Evolutionary conservation across 352 stramenopile species (phyloP), one percentile per base, ranked within the genome.

Genomic region (Pythium diclinum): DNA sequence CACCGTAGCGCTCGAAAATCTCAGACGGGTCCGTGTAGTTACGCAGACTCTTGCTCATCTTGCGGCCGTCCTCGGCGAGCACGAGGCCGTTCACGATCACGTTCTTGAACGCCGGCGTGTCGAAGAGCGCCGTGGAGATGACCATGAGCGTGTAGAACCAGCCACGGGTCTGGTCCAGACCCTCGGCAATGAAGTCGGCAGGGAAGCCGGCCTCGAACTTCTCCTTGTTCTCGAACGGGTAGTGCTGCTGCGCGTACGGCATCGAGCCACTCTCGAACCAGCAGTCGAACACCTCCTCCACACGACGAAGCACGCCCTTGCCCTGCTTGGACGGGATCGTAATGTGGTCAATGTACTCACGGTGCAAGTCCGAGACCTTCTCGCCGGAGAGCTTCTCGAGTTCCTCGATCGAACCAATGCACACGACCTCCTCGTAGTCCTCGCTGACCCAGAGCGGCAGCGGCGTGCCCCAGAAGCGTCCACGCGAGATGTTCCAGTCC

Each of bases 141-240:
- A 99, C 97, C 96, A 99, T 99, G 6, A 99, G 83, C 10, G 98
- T 99, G 83, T 99, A 99, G 83, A 99, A 99, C 98, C 98, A 99
- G 42, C 98, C 98, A 74, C 98, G 94, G 13, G 97, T 99, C 79
- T 99, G 98, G 80, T 99, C 98, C 14, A 99, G 89, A 21, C 98
- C 98, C 81, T 99, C 98, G 23, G 97, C 97, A 69, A 99, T 98
- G 61, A 99, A 99, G 73, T 99, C 97, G 17, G 98, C 98, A 0
- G 97, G 98, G 75, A 99, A 99, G 56, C 87, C 88, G 0, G 88
- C 82, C 71, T 99, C 90, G 70, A 99, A 99, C 65, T 92, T 87
- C 21, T 98, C 91, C 79, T 99, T 98, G 82, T 99, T 99, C 73
- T 99, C 96, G 78, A 99, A 99, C 56, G 97, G 98, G 81, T 99